phyloP scores from a whole-genome alignment of 495 filamentous ascomycete genomes.

The Penicillium crystallinum region DNA sequence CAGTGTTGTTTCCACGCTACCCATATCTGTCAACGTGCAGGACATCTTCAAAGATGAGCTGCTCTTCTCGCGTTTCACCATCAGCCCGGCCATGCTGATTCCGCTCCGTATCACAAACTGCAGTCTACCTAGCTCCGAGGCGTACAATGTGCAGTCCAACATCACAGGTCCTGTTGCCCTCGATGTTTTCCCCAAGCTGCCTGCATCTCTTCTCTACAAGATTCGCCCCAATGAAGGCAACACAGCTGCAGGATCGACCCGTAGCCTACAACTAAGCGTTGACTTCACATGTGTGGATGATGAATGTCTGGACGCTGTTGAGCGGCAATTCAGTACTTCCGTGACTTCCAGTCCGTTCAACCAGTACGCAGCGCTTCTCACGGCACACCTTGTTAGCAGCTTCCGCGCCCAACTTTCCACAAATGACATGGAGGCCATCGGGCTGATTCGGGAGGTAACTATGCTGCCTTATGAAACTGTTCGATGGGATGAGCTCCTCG shows the following conservation, averaged over 20 bases:
- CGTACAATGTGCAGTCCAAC: conserved; percentile 61
- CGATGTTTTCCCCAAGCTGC: conserved; percentile 73
- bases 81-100: conserved; percentile 67
- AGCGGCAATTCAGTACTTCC: conserved; percentile 36
- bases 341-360: conserved; percentile 41
- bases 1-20: conserved; percentile 63
- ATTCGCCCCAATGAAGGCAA: conserved; percentile 41
- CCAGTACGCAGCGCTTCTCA: conserved; percentile 43
- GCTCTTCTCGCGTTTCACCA: conserved; percentile 83
- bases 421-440: conserved; percentile 52
- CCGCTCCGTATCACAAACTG: conserved; percentile 71
- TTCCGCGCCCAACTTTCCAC: conserved; percentile 49
- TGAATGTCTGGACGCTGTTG: conserved; percentile 40
- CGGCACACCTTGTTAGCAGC: conserved; percentile 45
- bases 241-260: conserved; percentile 36
- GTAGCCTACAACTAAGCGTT: conserved; percentile 61
- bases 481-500: conserved; percentile 40
- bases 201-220: conserved; percentile 77
- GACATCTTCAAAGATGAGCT: conserved; percentile 83
- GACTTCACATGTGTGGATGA: conserved; percentile 77
- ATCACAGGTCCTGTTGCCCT: conserved; percentile 49
- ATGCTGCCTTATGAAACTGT: conserved; percentile 34
- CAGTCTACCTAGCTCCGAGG: conserved; percentile 61
- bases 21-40: conserved; percentile 92
- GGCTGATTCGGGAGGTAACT: conserved; percentile 41